phyloP scores from a whole-genome alignment of 2,329 filamentous ascomycete species.

The Hypoxylon sp. region DNA sequence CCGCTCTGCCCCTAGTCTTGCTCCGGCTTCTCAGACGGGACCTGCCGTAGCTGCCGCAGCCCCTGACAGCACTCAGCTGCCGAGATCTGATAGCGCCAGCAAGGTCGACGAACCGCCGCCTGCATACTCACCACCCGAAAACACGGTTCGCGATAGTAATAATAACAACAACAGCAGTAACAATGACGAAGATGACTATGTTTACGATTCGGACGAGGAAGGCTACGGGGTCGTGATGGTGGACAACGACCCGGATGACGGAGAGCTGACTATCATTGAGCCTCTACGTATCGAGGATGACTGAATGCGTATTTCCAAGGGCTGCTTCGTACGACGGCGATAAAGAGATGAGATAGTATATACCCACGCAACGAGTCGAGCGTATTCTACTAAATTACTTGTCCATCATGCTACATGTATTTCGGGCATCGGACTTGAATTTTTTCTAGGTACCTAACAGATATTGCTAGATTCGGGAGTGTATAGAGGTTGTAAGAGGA shows the following conservation, averaged over 20 bases:
- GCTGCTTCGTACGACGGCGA: background rate
- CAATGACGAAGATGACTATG: slow-evolving; percentile 12
- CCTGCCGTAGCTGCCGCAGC: background rate
- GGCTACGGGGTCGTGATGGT: slow-evolving; percentile 49
- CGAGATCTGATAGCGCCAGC: slow-evolving; percentile 8
- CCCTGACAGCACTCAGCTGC: too few relatives aligned
- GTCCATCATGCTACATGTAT: too few relatives aligned
- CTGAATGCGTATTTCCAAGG: background rate
- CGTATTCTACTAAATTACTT: too few relatives aligned
- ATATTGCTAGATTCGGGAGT: too few relatives aligned
- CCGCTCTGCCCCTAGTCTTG: background rate
- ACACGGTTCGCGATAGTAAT: background rate
- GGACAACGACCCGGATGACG: slow-evolving; percentile 47
- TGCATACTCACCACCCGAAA: background rate
- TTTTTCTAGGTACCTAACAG: background rate
- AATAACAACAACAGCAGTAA: background rate
- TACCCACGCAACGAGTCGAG: slow-evolving; percentile 8
- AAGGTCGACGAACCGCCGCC: slow-evolving; percentile 9
- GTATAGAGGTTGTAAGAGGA: too few relatives aligned
- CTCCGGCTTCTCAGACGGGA: background rate
- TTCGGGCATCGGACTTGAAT: background rate
- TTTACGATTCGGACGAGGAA: slow-evolving; percentile 48
- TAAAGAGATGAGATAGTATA: slow-evolving; percentile 1
- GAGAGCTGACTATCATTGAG: slow-evolving; percentile 41
- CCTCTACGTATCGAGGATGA: slow-evolving; percentile 36